Evolutionary conservation across 1,284 basidiomycete species (phyloP), one percentile per base, ranked within the genome.

Genomic region (Chalciporus sp.): DNA sequence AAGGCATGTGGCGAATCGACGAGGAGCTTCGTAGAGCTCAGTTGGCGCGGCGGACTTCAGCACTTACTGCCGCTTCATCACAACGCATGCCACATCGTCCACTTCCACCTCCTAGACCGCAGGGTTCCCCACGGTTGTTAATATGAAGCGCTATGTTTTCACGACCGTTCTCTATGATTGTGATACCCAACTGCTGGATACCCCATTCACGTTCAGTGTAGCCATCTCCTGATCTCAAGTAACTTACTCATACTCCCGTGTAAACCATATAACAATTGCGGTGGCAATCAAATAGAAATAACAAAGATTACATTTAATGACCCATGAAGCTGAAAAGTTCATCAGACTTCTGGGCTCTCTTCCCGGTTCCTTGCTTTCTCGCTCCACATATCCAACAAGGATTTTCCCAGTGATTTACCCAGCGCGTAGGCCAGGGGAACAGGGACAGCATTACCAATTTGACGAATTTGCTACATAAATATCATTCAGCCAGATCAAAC

Each of bases 1-100:
- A 76, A 54, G 91, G 89, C 39, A 91, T 92, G 88, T 90, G 88
- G 88, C 79, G 82, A 19, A 89, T 93, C 35, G 90, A 93, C 70
- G 89, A 92, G 67, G 90, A 91, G 61, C 77, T 93, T n/a, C 76
- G 86, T 14, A 79, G 80, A 43, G 76, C 78, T 14, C 82, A 85
- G 60, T 65, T 79, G 37, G 63, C 60, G 14, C 64, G 62, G 17
- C 75, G 76, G 42, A 70, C 70, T 20, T 69, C 75, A 29, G 76
- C 75, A 12, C 69, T 73, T 33, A 71, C 59, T 28, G 70, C 58
- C 2, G 71, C 67, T 26, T 69, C 67, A 5, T 72, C 70, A 10
- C 71, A 71, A 29, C 71, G 67, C 42, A 71, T 72, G 17, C 67
- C 67, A 37, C 71, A 73, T 41, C 67, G 67, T 4, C 71, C 67